Evolutionary conservation across 805 yeast species (phyloP), one percentile per base, ranked within the genome.

Genomic region (Ogataea trehalophila): DNA sequence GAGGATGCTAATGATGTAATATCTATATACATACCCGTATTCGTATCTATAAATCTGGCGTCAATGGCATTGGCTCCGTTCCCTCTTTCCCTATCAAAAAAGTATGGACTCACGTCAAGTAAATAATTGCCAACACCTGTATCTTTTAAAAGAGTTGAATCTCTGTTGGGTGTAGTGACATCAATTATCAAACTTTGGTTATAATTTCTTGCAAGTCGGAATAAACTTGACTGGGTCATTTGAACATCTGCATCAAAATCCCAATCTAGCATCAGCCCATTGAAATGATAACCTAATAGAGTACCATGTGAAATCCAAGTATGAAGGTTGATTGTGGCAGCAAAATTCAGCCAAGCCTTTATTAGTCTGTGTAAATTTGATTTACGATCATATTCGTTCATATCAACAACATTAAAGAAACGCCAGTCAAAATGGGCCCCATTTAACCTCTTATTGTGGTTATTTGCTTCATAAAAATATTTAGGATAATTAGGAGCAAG

Each of bases 291-390:
- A 7, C 84, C 82, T 26, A 82, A 69, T 48, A 82, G 66, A 9
- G 85, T 68, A 2, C 87, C 87, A 61, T 81, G 85, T 5, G 83
- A 78, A 34, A 82, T 70, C 85, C 87, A 83, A 0, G 84, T 74
- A 11, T 67, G 57, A 6, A 82, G 52, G 2, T 72, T 74, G 18
- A 72, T 64, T 14, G 69, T 65, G 16, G 66, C 58, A 31, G 79
- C 62, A 56, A 80, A 77, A 38, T 72, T 67, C 18, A 81, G 68
- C 80, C 85, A 83, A 4, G 80, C 71, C 46, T 81, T 67, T 5
- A 75, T 54, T 35, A 81, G 52, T 41, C 76, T 71, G 56, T 80
- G 83, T 22, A 80, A 57, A 3, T 69, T 45, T 0, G 61, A 49
- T 37, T 57, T 51, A 37, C 59, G 54, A 33, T 57, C 52, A 23